phyloP scores from a whole-genome alignment of 768 basidiomycete species.

The Tulasnella sp. region DNA sequence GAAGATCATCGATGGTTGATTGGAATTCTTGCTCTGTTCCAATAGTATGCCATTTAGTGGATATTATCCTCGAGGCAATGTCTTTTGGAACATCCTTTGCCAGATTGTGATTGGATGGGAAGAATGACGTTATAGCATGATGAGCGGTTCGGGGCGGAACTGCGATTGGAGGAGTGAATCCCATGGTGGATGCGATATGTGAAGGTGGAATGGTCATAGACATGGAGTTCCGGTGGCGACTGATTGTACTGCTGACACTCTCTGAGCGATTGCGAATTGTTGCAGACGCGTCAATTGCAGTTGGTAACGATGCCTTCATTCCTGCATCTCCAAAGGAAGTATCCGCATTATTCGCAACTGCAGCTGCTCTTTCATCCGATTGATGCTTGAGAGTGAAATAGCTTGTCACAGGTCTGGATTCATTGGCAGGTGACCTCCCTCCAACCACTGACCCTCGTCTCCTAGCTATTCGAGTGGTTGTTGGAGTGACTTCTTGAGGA shows the following conservation, averaged over 20 bases:
- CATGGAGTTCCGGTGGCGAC: no score
- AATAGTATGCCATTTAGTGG: conserved; percentile 64
- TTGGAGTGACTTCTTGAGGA: conserved; percentile 28
- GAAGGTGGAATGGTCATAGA: conserved; percentile 12
- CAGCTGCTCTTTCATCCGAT: conserved; percentile 33
- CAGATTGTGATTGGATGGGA: neutral
- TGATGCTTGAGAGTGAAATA: conserved; percentile 55
- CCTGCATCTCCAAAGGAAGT: neutral
- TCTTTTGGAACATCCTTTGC: neutral
- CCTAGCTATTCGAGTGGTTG: conserved; percentile 11
- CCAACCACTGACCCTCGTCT: conserved; percentile 13
- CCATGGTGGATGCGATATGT: conserved; percentile 5
- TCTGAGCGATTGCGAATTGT: neutral
- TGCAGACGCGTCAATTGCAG: neutral
- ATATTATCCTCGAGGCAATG: conserved; percentile 33
- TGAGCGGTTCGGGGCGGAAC: neutral
- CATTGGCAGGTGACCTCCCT: neutral
- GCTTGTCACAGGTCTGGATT: conserved; percentile 29
- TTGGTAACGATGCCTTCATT: neutral
- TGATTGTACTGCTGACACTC: no score
- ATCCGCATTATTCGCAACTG: neutral
- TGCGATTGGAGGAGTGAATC: neutral
- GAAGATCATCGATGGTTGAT: conserved; percentile 6
- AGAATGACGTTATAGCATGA: neutral
- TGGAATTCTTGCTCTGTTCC: conserved; percentile 65